A percentile compares a stretch with the other conserved stretches of the same genome.
These are phyloP conservation scores for Pythium folliculosum DNA, from an alignment of 352 stramenopile species.

Conservation along the genomic window DNA sequence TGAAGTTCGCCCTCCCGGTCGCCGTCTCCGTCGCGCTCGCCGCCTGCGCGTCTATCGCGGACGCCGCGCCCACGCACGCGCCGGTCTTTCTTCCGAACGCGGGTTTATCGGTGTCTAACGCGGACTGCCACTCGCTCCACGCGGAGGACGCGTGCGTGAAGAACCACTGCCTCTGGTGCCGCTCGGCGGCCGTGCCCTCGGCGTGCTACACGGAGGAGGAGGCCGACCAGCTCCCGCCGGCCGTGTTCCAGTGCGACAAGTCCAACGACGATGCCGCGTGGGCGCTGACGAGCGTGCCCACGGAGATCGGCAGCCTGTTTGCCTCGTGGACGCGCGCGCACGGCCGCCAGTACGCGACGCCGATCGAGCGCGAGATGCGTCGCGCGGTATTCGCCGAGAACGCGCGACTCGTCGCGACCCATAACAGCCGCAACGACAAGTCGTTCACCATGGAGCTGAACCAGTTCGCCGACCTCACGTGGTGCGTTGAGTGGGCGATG, in stretches of 20 bases:
- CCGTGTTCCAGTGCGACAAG: constrained; percentile 77
- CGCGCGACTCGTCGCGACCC: constrained; percentile 51
- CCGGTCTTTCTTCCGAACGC: constrained; percentile 34
- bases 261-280: constrained; percentile 24
- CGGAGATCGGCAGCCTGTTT: constrained; percentile 47
- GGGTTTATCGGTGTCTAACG: constrained; percentile 1
- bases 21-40: constrained; percentile 1
- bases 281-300: constrained; percentile 41
- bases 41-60: neutral
- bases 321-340: constrained; percentile 46
- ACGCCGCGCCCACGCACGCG: constrained; percentile 15
- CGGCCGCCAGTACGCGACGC: constrained; percentile 51
- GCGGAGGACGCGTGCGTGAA: constrained; percentile 50
- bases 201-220: constrained; percentile 76
- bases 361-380: constrained; percentile 53
- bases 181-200: constrained; percentile 77
- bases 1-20: constrained; percentile 18
- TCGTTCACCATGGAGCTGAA: constrained; percentile 78
- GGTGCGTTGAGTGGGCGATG: no score
- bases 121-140: constrained; percentile 57
- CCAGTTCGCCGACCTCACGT: constrained; percentile 73
- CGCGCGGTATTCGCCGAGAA: constrained; percentile 63
- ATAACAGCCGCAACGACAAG: constrained; percentile 52
- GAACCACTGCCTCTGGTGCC: constrained; percentile 73
- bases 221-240: constrained; percentile 60